Percentiles rank a stretch among this genome's conserved stretches.
Conservation (phyloP, 192 early-diverging fungal species). For the Gryganskiella cystojenkinii region DNA sequence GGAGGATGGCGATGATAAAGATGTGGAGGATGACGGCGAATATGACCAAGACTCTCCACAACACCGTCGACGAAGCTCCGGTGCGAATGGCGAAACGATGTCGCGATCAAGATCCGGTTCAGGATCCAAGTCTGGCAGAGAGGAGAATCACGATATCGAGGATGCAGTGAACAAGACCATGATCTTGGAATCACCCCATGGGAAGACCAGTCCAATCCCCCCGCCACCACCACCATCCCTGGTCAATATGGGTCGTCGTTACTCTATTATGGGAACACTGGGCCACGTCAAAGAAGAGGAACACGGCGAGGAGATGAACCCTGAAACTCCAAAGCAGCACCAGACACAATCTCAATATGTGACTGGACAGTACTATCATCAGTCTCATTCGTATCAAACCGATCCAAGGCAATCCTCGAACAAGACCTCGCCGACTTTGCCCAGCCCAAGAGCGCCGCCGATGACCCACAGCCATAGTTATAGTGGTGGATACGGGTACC, state of each 20-base stretch:
- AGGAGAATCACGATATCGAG: slow-evolving; percentile 23
- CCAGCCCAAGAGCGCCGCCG: neutral
- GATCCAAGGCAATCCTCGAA: slow-evolving; percentile 9
- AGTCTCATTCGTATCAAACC: slow-evolving; percentile 44
- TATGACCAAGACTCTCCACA: neutral
- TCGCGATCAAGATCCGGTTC: slow-evolving; percentile 26
- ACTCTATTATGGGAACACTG: slow-evolving; percentile 41
- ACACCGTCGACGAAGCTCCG: slow-evolving; percentile 1
- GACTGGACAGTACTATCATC: neutral
- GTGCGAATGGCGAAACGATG: slow-evolving; percentile 20
- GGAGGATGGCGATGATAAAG: neutral
- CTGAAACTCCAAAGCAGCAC: neutral
- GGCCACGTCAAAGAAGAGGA: slow-evolving; percentile 49
- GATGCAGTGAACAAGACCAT: slow-evolving; percentile 45
- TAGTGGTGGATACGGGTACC: slow-evolving; percentile 4
- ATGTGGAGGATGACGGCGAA: neutral
- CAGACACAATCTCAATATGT: neutral
- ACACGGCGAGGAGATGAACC: slow-evolving; percentile 19
- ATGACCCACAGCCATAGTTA: slow-evolving; percentile 30
- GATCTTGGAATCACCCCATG: slow-evolving; percentile 24
- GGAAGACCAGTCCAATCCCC: neutral
- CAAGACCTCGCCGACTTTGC: neutral
- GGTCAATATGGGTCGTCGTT: slow-evolving; percentile 24
- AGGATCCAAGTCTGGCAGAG: neutral
- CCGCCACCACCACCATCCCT: slow-evolving; percentile 1